Conservation (phyloP, 306 rosid species). For the Trichosanthes cucumerina region DNA sequence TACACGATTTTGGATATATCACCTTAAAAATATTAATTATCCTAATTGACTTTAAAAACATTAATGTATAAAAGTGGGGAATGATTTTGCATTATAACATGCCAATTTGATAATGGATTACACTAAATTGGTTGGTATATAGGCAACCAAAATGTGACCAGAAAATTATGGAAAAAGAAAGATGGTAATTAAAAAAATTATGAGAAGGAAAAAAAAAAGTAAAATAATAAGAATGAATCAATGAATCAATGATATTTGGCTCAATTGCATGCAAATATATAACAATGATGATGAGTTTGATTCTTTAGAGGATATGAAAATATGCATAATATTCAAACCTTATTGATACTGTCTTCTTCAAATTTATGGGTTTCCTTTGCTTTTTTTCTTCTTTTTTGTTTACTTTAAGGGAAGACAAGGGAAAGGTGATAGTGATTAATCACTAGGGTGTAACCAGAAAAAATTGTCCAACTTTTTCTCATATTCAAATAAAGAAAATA, state of each 20-base stretch:
- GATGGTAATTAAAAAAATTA: neutral
- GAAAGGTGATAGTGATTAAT: slow-evolving; percentile 32
- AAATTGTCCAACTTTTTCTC: neutral
- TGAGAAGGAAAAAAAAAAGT: neutral
- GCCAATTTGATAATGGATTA: neutral
- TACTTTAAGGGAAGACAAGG: slow-evolving; percentile 41
- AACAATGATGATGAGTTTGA: slow-evolving; percentile 2
- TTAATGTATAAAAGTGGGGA: neutral
- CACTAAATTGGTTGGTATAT: neutral
- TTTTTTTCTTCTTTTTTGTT: neutral
- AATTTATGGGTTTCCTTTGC: slow-evolving; percentile 14
- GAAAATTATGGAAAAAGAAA: neutral
- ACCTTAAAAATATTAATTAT: neutral
- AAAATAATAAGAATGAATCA: neutral
- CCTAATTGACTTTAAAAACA: too few relatives aligned
- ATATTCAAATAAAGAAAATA: neutral
- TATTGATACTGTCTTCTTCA: slow-evolving; percentile 37
- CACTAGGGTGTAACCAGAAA: neutral
- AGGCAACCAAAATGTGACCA: neutral
- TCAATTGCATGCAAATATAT: neutral
- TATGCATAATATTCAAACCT: neutral
- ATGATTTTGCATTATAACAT: neutral
- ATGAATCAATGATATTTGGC: neutral
- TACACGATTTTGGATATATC: too few relatives aligned
- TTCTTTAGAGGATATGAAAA: neutral